Conservation (phyloP, 1,284 basidiomycete genomes). For the Apiotrichum sp. region DNA sequence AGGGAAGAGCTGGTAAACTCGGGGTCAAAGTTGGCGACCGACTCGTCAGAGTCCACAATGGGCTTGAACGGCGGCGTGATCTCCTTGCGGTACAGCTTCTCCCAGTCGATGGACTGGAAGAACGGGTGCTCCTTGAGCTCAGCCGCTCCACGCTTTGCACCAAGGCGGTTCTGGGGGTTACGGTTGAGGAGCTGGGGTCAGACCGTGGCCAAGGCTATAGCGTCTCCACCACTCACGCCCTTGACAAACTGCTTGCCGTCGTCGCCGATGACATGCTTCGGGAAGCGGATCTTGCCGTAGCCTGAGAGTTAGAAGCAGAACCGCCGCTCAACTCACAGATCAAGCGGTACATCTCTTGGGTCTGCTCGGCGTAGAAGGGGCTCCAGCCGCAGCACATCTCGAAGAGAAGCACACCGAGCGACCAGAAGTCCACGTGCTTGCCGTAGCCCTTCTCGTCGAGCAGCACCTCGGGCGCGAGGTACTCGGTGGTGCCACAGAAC, state of each 20-base stretch:
- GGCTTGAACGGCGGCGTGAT: conserved; percentile 98
- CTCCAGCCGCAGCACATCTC: conserved; percentile 99
- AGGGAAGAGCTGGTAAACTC: conserved; percentile 70
- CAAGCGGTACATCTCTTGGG: conserved; percentile 98
- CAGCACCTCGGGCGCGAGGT: conserved; percentile 97
- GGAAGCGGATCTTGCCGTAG: conserved; percentile 93
- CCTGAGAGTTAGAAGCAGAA: conserved; percentile 13
- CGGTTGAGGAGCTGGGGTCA: conserved; percentile 77
- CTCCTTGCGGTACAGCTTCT: conserved; percentile 76
- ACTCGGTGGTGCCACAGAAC: conserved; percentile 95
- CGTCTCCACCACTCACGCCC: conserved; percentile 47
- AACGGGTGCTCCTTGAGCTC: conserved; percentile 96
- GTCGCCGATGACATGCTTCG: conserved; percentile 85
- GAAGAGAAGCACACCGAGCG: conserved; percentile 80
- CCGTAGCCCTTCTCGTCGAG: conserved; percentile 97
- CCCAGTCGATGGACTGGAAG: conserved; percentile 89
- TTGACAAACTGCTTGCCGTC: conserved; percentile 99
- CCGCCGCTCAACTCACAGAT: conserved; percentile 57
- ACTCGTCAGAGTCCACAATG: conserved; percentile 95
- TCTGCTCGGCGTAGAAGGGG: conserved; percentile 99
- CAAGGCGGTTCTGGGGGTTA: conserved; percentile 93
- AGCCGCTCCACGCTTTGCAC: conserved; percentile 80
- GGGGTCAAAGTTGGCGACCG: conserved; percentile 94
- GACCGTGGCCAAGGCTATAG: too few relatives aligned
- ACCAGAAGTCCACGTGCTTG: conserved; percentile 99